These are phyloP conservation scores for Curvularia sp. DNA, from an alignment of 2,329 filamentous ascomycete genomes.

Conservation along the genomic window DNA sequence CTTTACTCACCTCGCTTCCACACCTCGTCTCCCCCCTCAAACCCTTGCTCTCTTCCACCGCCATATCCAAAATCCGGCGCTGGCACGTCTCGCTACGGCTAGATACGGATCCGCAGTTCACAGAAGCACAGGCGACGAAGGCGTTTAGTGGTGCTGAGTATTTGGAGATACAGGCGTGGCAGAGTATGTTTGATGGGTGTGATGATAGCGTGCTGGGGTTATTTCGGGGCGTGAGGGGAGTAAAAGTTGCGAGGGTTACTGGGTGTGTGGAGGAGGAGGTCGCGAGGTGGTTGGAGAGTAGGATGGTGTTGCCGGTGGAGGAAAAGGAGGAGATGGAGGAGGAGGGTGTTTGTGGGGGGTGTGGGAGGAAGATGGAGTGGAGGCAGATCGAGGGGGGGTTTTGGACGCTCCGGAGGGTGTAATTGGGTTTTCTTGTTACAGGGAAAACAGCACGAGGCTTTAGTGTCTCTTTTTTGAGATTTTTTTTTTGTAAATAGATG, in stretches of 20 bases:
- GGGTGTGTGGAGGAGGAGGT: slow-evolving; percentile 52
- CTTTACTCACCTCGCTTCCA: slow-evolving; percentile 55
- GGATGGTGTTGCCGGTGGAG: slow-evolving; percentile 52
- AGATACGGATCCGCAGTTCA: slow-evolving; percentile 59
- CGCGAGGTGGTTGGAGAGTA: slow-evolving; percentile 55
- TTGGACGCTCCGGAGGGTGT: slow-evolving; percentile 34
- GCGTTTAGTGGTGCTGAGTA: slow-evolving; percentile 57
- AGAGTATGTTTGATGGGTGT: slow-evolving; percentile 48
- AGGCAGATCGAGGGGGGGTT: slow-evolving; percentile 19
- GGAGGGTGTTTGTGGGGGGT: slow-evolving; percentile 34
- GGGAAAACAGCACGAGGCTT: no score
- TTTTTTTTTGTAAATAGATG: slow-evolving; percentile 32
- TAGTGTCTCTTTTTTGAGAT: neutral
- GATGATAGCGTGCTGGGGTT: slow-evolving; percentile 53
- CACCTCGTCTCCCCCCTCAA: slow-evolving; percentile 48
- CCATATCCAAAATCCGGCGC: slow-evolving; percentile 49
- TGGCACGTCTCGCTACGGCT: slow-evolving; percentile 58
- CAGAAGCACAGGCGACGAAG: slow-evolving; percentile 45
- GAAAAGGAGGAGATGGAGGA: slow-evolving; percentile 18
- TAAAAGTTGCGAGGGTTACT: slow-evolving; percentile 53
- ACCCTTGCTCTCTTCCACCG: slow-evolving; percentile 45
- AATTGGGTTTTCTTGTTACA: neutral
- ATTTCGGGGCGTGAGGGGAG: slow-evolving; percentile 56
- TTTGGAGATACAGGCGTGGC: slow-evolving; percentile 59
- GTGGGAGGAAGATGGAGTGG: slow-evolving; percentile 32